Evolutionary conservation across 169 alveolate species (phyloP).

Genomic region (Plasmodium vivax): DNA sequence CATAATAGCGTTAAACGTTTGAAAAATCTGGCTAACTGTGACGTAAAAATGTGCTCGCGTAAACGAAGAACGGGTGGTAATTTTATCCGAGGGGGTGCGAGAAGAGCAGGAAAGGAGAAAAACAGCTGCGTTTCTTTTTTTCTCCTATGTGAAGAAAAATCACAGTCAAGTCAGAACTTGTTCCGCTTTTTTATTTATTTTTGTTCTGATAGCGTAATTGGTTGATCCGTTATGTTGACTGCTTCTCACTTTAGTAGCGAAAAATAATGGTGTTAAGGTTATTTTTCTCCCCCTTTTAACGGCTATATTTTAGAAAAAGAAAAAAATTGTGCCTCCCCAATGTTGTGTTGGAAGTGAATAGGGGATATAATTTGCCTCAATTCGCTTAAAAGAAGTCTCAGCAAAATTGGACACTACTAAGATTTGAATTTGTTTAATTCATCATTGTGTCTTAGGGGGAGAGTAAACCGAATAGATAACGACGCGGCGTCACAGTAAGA

Average conservation of each 20-base stretch:
- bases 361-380: not conserved
- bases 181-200: not conserved
- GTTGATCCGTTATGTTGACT: not conserved
- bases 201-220: not conserved
- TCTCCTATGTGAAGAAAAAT: not conserved
- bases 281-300: not conserved
- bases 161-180: not conserved
- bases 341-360: not conserved
- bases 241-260: not conserved
- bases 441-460: not conserved
- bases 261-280: not conserved
- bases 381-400: not conserved
- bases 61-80: not conserved
- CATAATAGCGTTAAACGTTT: not conserved
- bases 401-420: not conserved
- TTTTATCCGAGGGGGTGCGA: not conserved
- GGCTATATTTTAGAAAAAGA: not conserved
- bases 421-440: not conserved
- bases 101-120: not conserved
- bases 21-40: not conserved
- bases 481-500: not conserved
- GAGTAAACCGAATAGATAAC: not conserved
- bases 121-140: not conserved
- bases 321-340: not conserved
- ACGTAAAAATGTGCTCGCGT: not conserved